A percentile compares a stretch with the other conserved stretches of the same genome.
phyloP scores from a whole-genome alignment of 495 filamentous ascomycete species.

The Xylona heveae region DNA sequence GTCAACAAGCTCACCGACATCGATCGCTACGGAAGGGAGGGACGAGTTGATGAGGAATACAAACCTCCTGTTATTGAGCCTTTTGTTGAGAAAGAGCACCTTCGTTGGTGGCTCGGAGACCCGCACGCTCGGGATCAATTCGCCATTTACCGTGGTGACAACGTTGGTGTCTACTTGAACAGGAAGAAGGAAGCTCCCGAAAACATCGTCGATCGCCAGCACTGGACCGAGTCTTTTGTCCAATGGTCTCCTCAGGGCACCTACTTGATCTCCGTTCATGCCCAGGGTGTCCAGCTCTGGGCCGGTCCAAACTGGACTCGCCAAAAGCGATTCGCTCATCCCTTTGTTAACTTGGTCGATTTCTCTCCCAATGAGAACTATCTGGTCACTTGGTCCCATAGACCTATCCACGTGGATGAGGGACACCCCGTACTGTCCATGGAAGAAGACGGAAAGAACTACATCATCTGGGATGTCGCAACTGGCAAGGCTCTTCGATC shows the following conservation, averaged over 20 bases:
- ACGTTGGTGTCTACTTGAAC: constrained; percentile 93
- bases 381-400: constrained; percentile 87
- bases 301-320: constrained; percentile 75
- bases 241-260: constrained; percentile 95
- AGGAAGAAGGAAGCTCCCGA: constrained; percentile 83
- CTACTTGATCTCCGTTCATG: constrained; percentile 82
- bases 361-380: constrained; percentile 90
- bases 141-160: constrained; percentile 71
- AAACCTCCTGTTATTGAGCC: constrained; percentile 50
- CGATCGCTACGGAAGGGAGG: constrained; percentile 85
- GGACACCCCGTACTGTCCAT: constrained; percentile 58
- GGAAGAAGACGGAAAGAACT: constrained; percentile 97
- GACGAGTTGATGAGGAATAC: constrained; percentile 79
- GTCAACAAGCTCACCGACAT: constrained; percentile 98
- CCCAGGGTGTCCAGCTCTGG: constrained; percentile 92
- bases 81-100: constrained; percentile 81
- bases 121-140: constrained; percentile 79
- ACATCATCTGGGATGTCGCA: constrained; percentile 93
- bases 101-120: constrained; percentile 82
- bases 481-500: constrained; percentile 78
- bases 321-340: constrained; percentile 82
- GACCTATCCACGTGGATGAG: constrained; percentile 78
- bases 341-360: constrained; percentile 83
- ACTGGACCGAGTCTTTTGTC: constrained; percentile 95
- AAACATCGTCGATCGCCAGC: constrained; percentile 65